Base-by-base conservation (phyloP, 2,329 filamentous ascomycete genomes). In the Dendryphion nanum region DNA sequence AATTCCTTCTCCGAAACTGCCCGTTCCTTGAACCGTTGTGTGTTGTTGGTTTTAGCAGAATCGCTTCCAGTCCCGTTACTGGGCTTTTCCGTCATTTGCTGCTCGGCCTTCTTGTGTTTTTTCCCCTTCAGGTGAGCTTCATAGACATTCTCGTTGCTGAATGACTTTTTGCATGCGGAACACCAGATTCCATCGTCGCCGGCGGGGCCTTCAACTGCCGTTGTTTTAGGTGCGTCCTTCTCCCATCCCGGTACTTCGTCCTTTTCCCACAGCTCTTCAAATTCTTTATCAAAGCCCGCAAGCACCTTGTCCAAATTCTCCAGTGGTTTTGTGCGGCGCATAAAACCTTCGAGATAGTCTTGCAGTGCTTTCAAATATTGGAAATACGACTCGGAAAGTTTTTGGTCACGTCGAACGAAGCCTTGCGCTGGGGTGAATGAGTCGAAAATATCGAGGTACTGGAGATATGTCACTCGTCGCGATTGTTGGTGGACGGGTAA, bases 111-210 rank as follows among this genome's bases (percentile, higher is more conserved):
- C 63, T 91, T 80, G 64, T 98, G 93, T 63, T 97, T 98, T 69
- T 95, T 91, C 29, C 91, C 91, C 0, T 74, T 85, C 44, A 98
- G 69, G 64, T 98, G 93, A 24, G 81, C 83, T 55, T 89, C 90
- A 73, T 95, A 95, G 33, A 96, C 89, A 45, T 95, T 95, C 50
- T 93, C 82, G 57, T 96, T 97, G 57, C 87, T 89, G 70, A 97
- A 98, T 42, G 91, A 88, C 68, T 90, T 96, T 60, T 93, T 85
- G 63, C 93, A 98, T 46, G 90, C 89, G 5, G 84, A 76, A 57
- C 93, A 98, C 86, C 87, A 97, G 13, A 89, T 77, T 0, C 85
- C 87, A 36, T 89, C 83, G 1, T 75, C 76, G 59, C 80, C 72
- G 6, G 76, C 77, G 35, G 68, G 68, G 3, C 67, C 51, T 4